Evolutionary conservation across 2,329 filamentous ascomycete genomes (phyloP).

Genomic region (Penicillium sp.): DNA sequence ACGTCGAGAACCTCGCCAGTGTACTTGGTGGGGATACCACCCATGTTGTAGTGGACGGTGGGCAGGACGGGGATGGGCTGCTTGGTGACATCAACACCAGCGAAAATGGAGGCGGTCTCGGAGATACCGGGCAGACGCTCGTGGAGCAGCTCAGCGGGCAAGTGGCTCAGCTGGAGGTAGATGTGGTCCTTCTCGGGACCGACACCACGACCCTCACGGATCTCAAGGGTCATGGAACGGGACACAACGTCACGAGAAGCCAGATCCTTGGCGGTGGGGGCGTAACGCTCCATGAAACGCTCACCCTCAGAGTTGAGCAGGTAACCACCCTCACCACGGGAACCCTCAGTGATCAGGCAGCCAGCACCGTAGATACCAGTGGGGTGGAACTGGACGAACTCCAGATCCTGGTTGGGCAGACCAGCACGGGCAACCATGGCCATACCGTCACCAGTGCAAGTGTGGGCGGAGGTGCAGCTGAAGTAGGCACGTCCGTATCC

Average conservation of each 20-base stretch:
- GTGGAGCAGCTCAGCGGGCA: slow-evolving; percentile 87
- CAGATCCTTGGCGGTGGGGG: slow-evolving; percentile 96
- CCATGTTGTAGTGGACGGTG: slow-evolving; percentile 99
- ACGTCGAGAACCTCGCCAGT: slow-evolving; percentile 93
- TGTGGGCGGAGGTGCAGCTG: slow-evolving; percentile 96
- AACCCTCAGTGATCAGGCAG: slow-evolving; percentile 96
- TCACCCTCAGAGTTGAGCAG: slow-evolving; percentile 97
- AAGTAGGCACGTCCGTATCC: slow-evolving; percentile 98
- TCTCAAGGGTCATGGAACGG: slow-evolving; percentile 97
- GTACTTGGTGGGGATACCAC: slow-evolving; percentile 96
- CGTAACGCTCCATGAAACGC: slow-evolving; percentile 99
- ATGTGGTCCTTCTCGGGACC: slow-evolving; percentile 98
- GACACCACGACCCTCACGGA: slow-evolving; percentile 94
- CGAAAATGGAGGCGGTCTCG: slow-evolving; percentile 95
- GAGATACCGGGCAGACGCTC: slow-evolving; percentile 98
- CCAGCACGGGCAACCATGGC: slow-evolving; percentile 98
- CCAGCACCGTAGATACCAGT: slow-evolving; percentile 99
- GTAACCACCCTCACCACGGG: slow-evolving; percentile 97
- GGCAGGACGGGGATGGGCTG: slow-evolving; percentile 95
- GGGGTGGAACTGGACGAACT: slow-evolving; percentile 99
- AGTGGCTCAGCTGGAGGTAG: slow-evolving; percentile 94
- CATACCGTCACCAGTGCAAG: slow-evolving; percentile 98
- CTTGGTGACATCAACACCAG: slow-evolving; percentile 95
- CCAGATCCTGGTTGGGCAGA: slow-evolving; percentile 97
- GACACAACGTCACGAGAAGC: slow-evolving; percentile 95